Conservation (phyloP, 2,329 filamentous ascomycete species). For the Metarhizium robertsii region DNA sequence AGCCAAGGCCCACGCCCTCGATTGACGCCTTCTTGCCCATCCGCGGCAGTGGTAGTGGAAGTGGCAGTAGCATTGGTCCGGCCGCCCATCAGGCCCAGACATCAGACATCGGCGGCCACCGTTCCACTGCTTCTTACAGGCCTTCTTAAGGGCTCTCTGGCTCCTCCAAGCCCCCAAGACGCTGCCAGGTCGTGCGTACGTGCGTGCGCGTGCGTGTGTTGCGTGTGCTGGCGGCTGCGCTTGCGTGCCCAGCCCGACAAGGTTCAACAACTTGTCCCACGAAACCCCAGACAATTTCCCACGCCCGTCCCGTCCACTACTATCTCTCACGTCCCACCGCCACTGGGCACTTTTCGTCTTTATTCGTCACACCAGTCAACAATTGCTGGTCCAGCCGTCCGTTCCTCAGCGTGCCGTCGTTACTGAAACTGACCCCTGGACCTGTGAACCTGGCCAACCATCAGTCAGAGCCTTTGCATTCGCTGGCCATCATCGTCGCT, state of each 20-base stretch:
- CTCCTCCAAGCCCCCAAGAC: not conserved
- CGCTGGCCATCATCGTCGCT: conserved; percentile 2
- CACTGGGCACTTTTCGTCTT: conserved; percentile 8
- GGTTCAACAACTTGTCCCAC: conserved; percentile 12
- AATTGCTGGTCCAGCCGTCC: conserved; percentile 2
- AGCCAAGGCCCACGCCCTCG: conserved; percentile 6
- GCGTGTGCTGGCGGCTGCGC: conserved; percentile 8
- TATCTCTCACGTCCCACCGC: conserved; percentile 19
- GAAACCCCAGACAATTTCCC: conserved; percentile 16
- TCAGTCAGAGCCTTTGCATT: conserved; percentile 6
- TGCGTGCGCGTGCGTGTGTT: not conserved
- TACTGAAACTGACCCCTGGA: conserved; percentile 9
- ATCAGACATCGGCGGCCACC: not conserved
- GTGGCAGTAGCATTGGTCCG: not conserved
- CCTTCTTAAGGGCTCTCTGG: not conserved
- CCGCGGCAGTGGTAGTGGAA: not conserved
- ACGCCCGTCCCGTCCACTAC: conserved; percentile 11
- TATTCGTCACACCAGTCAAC: conserved; percentile 4
- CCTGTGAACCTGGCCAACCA: conserved; percentile 8
- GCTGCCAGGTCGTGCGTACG: not conserved
- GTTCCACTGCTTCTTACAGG: not conserved
- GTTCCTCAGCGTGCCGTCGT: conserved; percentile 6
- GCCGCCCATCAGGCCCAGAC: not conserved
- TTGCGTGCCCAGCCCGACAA: conserved; percentile 9
- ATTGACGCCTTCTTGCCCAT: not conserved